Conservation (phyloP, 2,329 filamentous ascomycete genomes). For the Sclerotinia borealis region DNA sequence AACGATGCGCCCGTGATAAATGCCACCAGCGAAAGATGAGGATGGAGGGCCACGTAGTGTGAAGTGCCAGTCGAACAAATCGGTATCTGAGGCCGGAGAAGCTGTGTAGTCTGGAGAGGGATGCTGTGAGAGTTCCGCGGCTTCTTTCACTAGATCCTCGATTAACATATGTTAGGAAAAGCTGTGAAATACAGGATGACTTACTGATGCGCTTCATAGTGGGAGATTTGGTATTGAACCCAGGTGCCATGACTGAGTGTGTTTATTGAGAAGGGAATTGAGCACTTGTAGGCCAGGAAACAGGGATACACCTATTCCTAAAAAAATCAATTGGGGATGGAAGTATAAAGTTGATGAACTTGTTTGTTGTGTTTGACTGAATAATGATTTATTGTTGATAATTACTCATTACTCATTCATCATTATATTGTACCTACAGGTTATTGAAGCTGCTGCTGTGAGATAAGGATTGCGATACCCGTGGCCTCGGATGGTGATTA, state of each 20-base stretch:
- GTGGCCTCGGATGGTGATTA: background rate
- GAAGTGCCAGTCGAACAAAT: constrained; percentile 99
- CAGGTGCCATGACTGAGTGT: constrained; percentile 22
- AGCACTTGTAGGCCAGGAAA: background rate
- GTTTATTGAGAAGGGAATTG: background rate
- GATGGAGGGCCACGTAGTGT: constrained; percentile 89
- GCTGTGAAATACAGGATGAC: constrained; percentile 24
- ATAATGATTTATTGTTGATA: background rate
- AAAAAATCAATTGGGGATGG: background rate
- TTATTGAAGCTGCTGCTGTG: background rate
- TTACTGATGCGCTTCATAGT: constrained; percentile 79
- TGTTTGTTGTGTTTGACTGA: background rate
- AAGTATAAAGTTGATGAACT: background rate
- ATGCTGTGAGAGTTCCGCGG: constrained; percentile 71
- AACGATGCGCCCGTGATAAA: constrained; percentile 94
- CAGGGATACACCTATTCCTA: too few species aligned
- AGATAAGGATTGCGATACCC: constrained; percentile 3
- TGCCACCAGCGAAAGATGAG: constrained; percentile 50
- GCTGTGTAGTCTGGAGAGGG: constrained; percentile 84
- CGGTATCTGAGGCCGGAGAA: constrained; percentile 68
- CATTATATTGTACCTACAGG: background rate
- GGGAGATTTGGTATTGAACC: constrained; percentile 68
- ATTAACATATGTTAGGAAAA: constrained; percentile 10
- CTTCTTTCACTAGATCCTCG: constrained; percentile 67
- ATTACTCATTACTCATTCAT: background rate